A percentile compares a stretch with the other conserved stretches of the same genome.
Evolutionary conservation across 1,139 yeast species (phyloP).

Genomic region (Zygotorulaspora mrakii): DNA sequence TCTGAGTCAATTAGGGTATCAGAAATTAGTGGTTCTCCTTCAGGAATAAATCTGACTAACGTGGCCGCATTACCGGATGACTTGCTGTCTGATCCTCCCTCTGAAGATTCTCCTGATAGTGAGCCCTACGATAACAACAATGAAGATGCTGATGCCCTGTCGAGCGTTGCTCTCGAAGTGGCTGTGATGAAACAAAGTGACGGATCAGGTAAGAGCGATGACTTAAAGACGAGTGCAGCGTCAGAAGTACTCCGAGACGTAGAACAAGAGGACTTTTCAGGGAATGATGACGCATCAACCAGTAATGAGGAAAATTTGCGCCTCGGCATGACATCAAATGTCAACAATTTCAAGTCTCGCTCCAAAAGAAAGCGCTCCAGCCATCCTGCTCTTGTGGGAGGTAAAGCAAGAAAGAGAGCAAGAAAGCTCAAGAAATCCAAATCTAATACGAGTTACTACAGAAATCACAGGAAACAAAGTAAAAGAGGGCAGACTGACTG

Average conservation of each 20-base stretch:
- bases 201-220: background rate
- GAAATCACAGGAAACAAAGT: too few species aligned
- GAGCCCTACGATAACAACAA: background rate
- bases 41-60: background rate
- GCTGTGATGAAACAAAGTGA: background rate
- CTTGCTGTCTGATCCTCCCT: constrained; percentile 5
- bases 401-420: background rate
- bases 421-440: background rate
- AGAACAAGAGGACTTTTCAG: too few species aligned
- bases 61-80: constrained; percentile 2
- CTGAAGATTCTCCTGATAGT: constrained; percentile 1
- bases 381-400: background rate
- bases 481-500: too few species aligned
- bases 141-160: background rate
- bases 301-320: too few species aligned
- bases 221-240: too few species aligned
- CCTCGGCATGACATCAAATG: too few species aligned
- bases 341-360: background rate
- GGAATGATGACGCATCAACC: too few species aligned
- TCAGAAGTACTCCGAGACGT: too few species aligned
- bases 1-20: background rate
- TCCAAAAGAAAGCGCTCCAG: background rate
- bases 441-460: too few species aligned
- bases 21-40: background rate
- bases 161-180: too few species aligned